Evolutionary conservation across 2,329 filamentous ascomycete species (phyloP), one percentile per base, ranked within the genome.

Genomic region (Aspergillus sp.): DNA sequence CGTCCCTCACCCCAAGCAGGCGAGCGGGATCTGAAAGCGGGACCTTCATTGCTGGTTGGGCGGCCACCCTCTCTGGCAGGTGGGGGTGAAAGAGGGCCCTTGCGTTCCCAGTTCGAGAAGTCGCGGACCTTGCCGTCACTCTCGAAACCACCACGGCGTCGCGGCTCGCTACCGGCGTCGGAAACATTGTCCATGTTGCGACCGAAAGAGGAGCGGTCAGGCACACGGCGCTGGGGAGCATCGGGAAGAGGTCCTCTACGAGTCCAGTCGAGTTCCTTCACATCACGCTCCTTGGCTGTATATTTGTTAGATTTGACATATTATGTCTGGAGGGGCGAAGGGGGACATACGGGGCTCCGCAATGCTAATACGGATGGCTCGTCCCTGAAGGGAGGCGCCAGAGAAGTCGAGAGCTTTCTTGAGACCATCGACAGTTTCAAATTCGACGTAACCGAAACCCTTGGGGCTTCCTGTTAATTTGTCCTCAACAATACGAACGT

Each of bases 401-500:
- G 93, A 93, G 62, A 95, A 84, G 58, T 87, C 86, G 63, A 99
- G 84, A 56, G 95, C 95, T 78, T 92, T 89, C 82, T 96, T 96
- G 70, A 99, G 81, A 59, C 93, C 93, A 50, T 98, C 93, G 45
- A 95, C 80, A 51, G 86, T 88, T 65, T 83, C 86, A 70, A 99
- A 99, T 76, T 99, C 95, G 64, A 96, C 93, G 75, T 99, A 99
- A 61, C 93, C 95, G 70, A 99, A 99, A 49, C 95, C 95, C 82
- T 99, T 99, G 64, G 95, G 95, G 71, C 93, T 92, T 76, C 89
- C 87, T 73, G 95, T 89, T 75, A 96, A 83, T 73, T 93, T 95
- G 78, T 99, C 96, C 80, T 97, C 93, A 63, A 99, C 96, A 69
- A 99, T 92, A 70, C 95, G 90, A 65, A 99, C 91, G 73, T 87